Base-by-base conservation (phyloP, 2,329 filamentous ascomycete genomes). In the Samsoniella hepiali region DNA sequence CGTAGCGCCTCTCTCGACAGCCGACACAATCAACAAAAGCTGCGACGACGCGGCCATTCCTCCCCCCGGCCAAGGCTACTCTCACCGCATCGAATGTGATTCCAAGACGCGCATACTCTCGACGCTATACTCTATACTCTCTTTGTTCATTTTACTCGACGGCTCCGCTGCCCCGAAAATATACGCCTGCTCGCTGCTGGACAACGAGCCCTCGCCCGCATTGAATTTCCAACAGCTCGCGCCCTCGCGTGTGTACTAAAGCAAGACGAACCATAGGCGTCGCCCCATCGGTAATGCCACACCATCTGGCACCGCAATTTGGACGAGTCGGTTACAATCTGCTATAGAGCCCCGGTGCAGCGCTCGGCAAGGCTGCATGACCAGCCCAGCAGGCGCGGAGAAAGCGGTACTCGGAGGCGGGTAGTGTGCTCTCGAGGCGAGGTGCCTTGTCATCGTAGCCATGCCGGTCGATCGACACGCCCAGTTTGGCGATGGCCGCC, bases 381-480 rank as follows among this genome's bases (percentile, higher is more conserved):
- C 11, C 60, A 32, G 15, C 32, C 40, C 32, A 32, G 7, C 51
- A n/a, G 32, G 17, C 44, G 11, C 42, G 29, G 22, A 49, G 32
- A 50, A 27, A 56, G 42, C 32, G 32, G 34, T 42, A n/a, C 8
- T 42, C 9, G 22, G 27, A 56, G 53, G 42, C 53, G 27, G 51
- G 42, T 32, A 32, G 51, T 34, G 51, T 34, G 51, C 60, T 62
- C 34, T 22, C 60, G 22, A 40, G 51, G 42, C 53, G 22, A 56
- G 17, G 22, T 9, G 58, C 42, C 60, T 42, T 34, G 60, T 31
- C 51, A 49, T 40, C 17, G 13, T 42, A 56, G 58, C 32, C 44
- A 75, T 72, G 71, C 66, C 72, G 68, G 69, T 69, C 53, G 74
- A 76, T 68, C 72, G 73, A 66, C 73, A 71, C 60, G 72, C 73